A percentile compares a stretch with the other conserved stretches of the same genome.
These are phyloP conservation scores for Patellaria atrata DNA, from an alignment of 495 filamentous ascomycete genomes.

Conservation along the genomic window DNA sequence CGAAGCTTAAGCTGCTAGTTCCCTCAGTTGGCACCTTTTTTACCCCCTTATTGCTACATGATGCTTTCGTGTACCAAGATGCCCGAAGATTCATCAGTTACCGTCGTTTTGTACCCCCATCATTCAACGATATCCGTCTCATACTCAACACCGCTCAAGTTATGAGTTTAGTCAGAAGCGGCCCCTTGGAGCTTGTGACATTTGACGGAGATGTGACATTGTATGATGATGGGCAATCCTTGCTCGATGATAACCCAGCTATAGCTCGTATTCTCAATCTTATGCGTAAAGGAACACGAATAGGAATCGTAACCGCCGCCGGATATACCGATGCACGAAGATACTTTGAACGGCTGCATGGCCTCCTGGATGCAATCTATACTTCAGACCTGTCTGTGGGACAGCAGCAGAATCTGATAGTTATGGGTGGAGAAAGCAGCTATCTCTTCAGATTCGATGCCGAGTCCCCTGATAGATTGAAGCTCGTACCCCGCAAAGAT, in stretches of 20 bases:
- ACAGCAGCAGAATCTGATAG: constrained; percentile 63
- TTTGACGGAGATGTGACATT: constrained; percentile 97
- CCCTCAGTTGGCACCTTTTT: constrained; percentile 85
- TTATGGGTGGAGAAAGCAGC: constrained; percentile 79
- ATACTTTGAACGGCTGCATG: constrained; percentile 74
- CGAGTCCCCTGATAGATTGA: constrained; percentile 35
- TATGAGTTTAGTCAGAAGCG: constrained; percentile 58
- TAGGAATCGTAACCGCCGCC: constrained; percentile 93
- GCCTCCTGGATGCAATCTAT: constrained; percentile 71
- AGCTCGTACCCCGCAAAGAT: constrained; percentile 47
- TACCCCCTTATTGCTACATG: constrained; percentile 68
- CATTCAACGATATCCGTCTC: constrained; percentile 91
- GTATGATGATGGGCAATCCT: constrained; percentile 79
- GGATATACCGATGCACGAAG: constrained; percentile 77
- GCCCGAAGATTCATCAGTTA: constrained; percentile 69
- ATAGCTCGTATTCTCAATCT: constrained; percentile 64
- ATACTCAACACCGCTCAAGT: constrained; percentile 91
- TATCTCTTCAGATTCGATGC: constrained; percentile 67
- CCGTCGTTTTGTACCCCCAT: constrained; percentile 86
- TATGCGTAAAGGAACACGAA: constrained; percentile 44
- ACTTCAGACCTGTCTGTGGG: constrained; percentile 41
- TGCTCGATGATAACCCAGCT: constrained; percentile 58
- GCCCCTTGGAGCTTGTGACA: constrained; percentile 67
- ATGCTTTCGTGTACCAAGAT: constrained; percentile 88
- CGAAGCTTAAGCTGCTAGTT: constrained; percentile 85